Conservation (phyloP, 805 yeast species). For the Cyberlindnera amylophila region DNA sequence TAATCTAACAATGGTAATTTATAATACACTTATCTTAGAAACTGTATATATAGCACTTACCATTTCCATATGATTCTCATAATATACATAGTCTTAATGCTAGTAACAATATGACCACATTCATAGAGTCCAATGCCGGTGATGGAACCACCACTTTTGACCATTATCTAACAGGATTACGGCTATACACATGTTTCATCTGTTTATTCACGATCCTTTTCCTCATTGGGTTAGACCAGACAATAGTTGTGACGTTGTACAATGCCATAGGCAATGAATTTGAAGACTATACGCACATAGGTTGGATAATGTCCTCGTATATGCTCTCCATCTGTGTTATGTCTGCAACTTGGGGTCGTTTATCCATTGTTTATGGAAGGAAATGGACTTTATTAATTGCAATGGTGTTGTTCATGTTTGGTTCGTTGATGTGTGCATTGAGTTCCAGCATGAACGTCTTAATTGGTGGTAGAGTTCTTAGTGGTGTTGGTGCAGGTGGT, state of each 20-base stretch:
- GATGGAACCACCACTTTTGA: constrained; percentile 23
- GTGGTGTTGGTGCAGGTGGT: constrained; percentile 73
- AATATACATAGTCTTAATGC: too few relatives aligned
- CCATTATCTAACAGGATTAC: constrained; percentile 17
- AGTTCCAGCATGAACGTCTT: constrained; percentile 53
- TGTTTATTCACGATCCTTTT: constrained; percentile 23
- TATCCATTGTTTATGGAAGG: constrained; percentile 56
- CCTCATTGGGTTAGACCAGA: constrained; percentile 43
- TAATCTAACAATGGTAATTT: too few relatives aligned
- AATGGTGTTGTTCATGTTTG: constrained; percentile 47
- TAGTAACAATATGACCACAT: too few relatives aligned
- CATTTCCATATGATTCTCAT: too few relatives aligned
- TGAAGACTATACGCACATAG: constrained; percentile 46
- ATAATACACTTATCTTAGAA: not conserved
- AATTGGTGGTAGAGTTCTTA: constrained; percentile 67
- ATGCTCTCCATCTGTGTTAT: constrained; percentile 50
- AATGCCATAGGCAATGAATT: constrained; percentile 49
- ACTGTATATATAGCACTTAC: too few relatives aligned
- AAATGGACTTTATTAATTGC: constrained; percentile 27
- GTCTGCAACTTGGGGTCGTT: constrained; percentile 54
- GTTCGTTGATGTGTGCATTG: constrained; percentile 57
- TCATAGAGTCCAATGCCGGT: constrained; percentile 24
- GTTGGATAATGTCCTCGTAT: constrained; percentile 58
- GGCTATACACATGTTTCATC: constrained; percentile 13
- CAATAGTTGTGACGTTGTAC: constrained; percentile 51